Conservation (phyloP, 306 rosid species). For the Inga leiocalycina region DNA sequence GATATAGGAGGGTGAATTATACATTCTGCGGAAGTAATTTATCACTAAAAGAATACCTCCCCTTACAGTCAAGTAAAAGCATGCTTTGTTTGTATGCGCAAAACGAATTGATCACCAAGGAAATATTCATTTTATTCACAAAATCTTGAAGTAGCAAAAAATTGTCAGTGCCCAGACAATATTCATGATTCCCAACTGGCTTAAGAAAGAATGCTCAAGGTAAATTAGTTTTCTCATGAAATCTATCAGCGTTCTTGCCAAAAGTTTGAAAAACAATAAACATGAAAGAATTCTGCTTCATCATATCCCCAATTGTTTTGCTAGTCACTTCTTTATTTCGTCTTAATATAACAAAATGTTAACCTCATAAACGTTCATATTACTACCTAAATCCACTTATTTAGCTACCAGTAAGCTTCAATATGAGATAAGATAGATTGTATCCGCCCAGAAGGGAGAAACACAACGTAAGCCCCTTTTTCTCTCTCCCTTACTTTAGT, state of each 20-base stretch:
- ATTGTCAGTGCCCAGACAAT: not conserved
- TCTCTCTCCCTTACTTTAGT: not conserved
- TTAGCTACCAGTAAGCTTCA: conserved; percentile 11
- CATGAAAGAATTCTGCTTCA: not conserved
- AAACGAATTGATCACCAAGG: not conserved
- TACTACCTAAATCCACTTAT: not conserved
- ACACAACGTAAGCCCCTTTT: not conserved
- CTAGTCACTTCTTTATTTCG: not conserved
- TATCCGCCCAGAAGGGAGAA: not conserved
- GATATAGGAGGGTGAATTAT: not conserved
- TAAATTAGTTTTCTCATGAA: not conserved
- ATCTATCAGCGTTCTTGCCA: not conserved
- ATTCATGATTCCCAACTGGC: not conserved
- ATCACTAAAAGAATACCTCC: not conserved
- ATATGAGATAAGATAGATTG: not conserved
- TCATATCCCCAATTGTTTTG: not conserved
- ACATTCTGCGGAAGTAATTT: not conserved
- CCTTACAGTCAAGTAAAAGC: not conserved
- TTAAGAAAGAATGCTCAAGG: not conserved
- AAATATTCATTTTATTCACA: not conserved
- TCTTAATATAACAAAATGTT: not conserved
- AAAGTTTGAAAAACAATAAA: not conserved
- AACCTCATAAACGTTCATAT: not conserved
- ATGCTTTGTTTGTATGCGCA: not conserved
- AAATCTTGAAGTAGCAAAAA: not conserved